A percentile compares a stretch with the other conserved stretches of the same genome.
Evolutionary conservation across 2,329 filamentous ascomycete genomes (phyloP).

Genomic region (Tolypocladium album): DNA sequence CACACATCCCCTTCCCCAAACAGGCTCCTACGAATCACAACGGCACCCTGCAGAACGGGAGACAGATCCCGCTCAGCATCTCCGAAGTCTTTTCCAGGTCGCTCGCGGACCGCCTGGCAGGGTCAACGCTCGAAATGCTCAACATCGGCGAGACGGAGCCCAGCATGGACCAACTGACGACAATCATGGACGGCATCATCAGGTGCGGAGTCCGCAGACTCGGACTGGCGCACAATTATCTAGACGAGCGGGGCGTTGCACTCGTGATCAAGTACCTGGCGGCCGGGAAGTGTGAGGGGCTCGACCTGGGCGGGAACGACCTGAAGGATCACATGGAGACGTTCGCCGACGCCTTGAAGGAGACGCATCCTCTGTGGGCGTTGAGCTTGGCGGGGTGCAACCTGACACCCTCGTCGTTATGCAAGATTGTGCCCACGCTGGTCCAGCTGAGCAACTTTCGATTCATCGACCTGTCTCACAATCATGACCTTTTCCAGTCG

Average conservation of each 20-base stretch:
- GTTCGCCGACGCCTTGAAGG: constrained; percentile 40
- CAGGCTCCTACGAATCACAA: constrained; percentile 19
- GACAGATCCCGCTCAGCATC: constrained; percentile 21
- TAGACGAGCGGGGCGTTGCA: constrained; percentile 62
- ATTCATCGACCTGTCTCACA: constrained; percentile 89
- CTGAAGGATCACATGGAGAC: constrained; percentile 42
- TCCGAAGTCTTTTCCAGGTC: constrained; percentile 63
- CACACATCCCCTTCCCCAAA: constrained; percentile 67
- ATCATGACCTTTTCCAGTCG: constrained; percentile 65
- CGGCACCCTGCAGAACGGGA: constrained; percentile 19
- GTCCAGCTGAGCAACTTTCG: constrained; percentile 61
- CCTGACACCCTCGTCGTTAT: constrained; percentile 61
- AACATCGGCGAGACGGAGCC: constrained; percentile 73
- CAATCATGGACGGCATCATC: constrained; percentile 72
- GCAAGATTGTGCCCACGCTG: constrained; percentile 64
- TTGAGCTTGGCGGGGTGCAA: constrained; percentile 82
- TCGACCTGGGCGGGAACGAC: constrained; percentile 84
- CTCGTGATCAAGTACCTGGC: constrained; percentile 70
- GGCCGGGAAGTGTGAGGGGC: constrained; percentile 68
- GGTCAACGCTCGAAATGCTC: constrained; percentile 67
- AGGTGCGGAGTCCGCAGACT: constrained; percentile 68
- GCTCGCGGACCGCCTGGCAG: constrained; percentile 65
- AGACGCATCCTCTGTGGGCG: constrained; percentile 57
- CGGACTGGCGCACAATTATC: constrained; percentile 71
- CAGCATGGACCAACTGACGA: constrained; percentile 57